A percentile compares a stretch with the other conserved stretches of the same genome.
Evolutionary conservation across 768 basidiomycete species (phyloP).

Genomic region (Rhodotorula diobovata): DNA sequence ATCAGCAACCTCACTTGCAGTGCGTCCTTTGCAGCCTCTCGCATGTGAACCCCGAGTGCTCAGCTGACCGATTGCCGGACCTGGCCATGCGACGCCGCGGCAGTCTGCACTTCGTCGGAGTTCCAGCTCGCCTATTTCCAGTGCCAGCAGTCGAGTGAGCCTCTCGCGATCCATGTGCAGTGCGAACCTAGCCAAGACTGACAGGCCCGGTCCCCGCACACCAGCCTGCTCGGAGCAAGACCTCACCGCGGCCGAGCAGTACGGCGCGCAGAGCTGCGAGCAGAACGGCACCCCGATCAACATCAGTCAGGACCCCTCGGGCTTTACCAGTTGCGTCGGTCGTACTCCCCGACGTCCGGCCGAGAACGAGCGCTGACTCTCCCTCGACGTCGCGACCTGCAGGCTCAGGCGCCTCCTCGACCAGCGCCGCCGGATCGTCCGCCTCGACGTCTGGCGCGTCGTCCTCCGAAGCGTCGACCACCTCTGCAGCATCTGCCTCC

Average conservation of each 20-base stretch:
- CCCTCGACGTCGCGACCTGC: background rate
- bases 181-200: background rate
- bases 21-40: background rate
- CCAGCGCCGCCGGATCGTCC: background rate
- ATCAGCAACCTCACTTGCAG: conserved; percentile 20
- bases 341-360: too few species aligned
- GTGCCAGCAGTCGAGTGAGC: conserved; percentile 25
- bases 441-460: background rate
- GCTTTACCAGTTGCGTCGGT: conserved; percentile 1
- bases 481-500: background rate
- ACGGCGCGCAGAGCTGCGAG: conserved; percentile 13
- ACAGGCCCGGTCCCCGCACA: too few species aligned
- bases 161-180: background rate
- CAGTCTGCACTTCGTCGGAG: conserved; percentile 20
- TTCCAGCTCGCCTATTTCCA: conserved; percentile 29
- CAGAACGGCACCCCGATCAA: conserved; percentile 20
- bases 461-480: background rate
- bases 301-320: conserved; percentile 14
- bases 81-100: background rate
- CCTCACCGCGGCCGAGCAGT: conserved; percentile 11
- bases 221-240: conserved; percentile 20
- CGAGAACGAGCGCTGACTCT: too few species aligned
- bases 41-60: too few species aligned
- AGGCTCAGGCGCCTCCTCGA: background rate
- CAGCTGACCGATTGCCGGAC: too few species aligned